These are phyloP conservation scores for Thinopyrum elongatum DNA, from an alignment of 176 grass and related monocot species.

Conservation along the genomic window DNA sequence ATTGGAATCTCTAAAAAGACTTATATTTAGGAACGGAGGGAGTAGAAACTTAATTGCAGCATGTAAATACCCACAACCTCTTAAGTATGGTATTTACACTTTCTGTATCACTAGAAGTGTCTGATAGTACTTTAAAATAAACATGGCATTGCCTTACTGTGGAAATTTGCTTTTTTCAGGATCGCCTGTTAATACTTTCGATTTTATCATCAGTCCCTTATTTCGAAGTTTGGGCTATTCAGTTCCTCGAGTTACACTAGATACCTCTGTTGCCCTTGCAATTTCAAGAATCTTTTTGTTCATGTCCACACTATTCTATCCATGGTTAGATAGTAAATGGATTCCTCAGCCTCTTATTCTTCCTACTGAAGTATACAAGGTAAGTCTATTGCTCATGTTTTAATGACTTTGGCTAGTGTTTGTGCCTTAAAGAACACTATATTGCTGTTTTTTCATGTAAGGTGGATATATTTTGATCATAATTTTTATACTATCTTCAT, in stretches of 20 bases:
- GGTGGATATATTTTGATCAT: background rate
- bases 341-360: conserved; percentile 77
- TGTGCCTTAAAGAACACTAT: background rate
- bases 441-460: background rate
- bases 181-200: conserved; percentile 69
- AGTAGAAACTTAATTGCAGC: background rate
- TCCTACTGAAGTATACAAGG: conserved; percentile 98
- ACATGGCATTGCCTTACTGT: conserved; percentile 19
- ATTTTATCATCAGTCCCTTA: conserved; percentile 77
- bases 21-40: too few species aligned
- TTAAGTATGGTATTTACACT: background rate
- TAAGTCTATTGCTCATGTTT: conserved; percentile 23
- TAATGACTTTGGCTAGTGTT: background rate
- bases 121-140: background rate
- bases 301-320: conserved; percentile 60
- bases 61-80: background rate
- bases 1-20: too few species aligned
- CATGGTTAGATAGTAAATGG: conserved; percentile 75
- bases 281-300: conserved; percentile 66
- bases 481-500: background rate
- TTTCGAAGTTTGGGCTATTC: conserved; percentile 82
- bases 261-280: conserved; percentile 53
- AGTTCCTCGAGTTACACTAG: conserved; percentile 44
- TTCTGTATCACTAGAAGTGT: background rate
- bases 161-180: conserved; percentile 36